Percentiles rank a stretch among this genome's conserved stretches.
Conservation (phyloP, 2,329 filamentous ascomycete genomes). For the Trichoderma oligosporum region DNA sequence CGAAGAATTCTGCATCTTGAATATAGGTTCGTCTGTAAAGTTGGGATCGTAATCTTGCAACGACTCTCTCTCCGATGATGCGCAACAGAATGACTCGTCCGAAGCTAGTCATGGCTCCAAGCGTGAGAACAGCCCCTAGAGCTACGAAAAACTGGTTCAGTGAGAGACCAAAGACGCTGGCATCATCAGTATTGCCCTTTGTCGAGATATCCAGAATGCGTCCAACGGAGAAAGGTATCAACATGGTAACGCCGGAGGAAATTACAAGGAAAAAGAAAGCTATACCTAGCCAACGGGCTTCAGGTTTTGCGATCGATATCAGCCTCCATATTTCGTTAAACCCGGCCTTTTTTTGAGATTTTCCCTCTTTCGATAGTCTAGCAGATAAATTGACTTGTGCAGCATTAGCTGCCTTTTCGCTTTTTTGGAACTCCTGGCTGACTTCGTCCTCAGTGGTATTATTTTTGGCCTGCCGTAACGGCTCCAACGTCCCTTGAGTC, state of each 20-base stretch:
- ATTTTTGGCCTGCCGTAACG: conserved; percentile 19
- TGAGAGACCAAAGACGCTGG: conserved; percentile 76
- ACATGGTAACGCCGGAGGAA: conserved; percentile 92
- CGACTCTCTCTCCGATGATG: conserved; percentile 92
- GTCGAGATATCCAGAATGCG: conserved; percentile 92
- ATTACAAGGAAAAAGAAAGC: conserved; percentile 84
- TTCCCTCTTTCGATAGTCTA: conserved; percentile 79
- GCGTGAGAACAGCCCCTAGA: conserved; percentile 69
- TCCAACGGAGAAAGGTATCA: conserved; percentile 92
- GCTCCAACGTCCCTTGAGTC: conserved; percentile 24
- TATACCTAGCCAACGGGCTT: conserved; percentile 69
- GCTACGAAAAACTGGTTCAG: conserved; percentile 84
- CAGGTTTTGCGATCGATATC: conserved; percentile 83
- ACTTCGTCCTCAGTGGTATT: conserved; percentile 31
- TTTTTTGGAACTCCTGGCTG: conserved; percentile 54
- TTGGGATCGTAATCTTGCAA: conserved; percentile 81
- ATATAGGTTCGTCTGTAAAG: conserved; percentile 89
- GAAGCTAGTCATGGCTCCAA: conserved; percentile 89
- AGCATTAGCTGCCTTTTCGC: conserved; percentile 80
- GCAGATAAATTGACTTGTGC: conserved; percentile 87
- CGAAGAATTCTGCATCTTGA: conserved; percentile 99
- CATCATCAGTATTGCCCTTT: conserved; percentile 61
- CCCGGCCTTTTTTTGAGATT: conserved; percentile 55
- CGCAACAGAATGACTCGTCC: conserved; percentile 87
- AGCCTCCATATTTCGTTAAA: conserved; percentile 78